A percentile compares a stretch with the other conserved stretches of the same genome.
These are phyloP conservation scores for Selaginella tamariscina DNA, from an alignment of 75 land plant genomes.

Conservation along the genomic window DNA sequence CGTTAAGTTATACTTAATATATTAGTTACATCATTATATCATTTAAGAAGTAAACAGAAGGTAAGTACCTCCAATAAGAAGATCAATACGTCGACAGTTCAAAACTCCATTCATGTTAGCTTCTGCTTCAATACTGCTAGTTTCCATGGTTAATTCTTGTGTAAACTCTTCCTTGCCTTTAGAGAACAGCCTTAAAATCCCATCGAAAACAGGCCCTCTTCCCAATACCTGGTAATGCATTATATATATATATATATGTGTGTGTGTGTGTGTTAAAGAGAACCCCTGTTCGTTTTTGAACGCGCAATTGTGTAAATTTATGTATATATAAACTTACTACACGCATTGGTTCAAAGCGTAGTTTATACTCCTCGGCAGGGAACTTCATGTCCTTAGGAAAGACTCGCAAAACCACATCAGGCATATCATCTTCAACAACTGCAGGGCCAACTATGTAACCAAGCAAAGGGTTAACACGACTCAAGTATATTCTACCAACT, in stretches of 20 bases:
- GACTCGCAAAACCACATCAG: conserved; percentile 28
- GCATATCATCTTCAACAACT: conserved; percentile 35
- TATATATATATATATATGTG: no score
- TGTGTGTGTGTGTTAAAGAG: no score
- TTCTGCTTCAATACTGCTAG: conserved; percentile 23
- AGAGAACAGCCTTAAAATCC: conserved; percentile 24
- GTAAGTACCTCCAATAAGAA: conserved; percentile 29
- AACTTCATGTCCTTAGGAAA: conserved; percentile 21
- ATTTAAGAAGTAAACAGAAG: no score
- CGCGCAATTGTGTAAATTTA: no score
- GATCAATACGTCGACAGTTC: conserved; percentile 25
- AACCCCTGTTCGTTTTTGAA: no score
- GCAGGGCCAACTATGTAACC: conserved; percentile 36
- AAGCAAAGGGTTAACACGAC: conserved; percentile 33
- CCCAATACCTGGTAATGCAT: conserved; percentile 23
- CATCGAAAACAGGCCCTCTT: conserved; percentile 31
- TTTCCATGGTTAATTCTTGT: conserved; percentile 20
- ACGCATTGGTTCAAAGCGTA: conserved; percentile 30
- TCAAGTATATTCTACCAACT: conserved; percentile 24
- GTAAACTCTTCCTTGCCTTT: conserved; percentile 17
- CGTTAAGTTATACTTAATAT: no score
- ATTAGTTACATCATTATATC: no score
- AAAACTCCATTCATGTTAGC: conserved; percentile 20
- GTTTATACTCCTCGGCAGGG: conserved; percentile 23
- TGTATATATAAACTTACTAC: conserved; percentile 27